A percentile compares a stretch with the other conserved stretches of the same genome.
These are phyloP conservation scores for Fonsecaea erecta DNA, from an alignment of 2,329 filamentous ascomycete species.

Conservation along the genomic window DNA sequence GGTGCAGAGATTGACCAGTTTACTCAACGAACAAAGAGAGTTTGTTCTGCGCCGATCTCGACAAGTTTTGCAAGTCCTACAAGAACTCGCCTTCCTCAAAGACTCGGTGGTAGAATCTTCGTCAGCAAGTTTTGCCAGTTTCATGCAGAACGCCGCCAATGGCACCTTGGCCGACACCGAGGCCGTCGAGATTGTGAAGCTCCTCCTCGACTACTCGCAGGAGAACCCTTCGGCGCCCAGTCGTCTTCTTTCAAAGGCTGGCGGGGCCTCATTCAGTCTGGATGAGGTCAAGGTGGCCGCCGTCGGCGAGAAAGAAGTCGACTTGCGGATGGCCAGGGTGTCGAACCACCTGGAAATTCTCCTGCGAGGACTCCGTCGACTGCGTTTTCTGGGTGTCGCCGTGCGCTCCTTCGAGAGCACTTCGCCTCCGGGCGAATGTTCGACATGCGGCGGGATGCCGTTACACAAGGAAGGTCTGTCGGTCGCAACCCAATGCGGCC, in stretches of 20 bases:
- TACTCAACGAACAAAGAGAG: slow-evolving; percentile 12
- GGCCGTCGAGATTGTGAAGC: slow-evolving; percentile 19
- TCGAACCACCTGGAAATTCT: slow-evolving; percentile 9
- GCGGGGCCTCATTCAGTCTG: not conserved
- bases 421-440: slow-evolving; percentile 38
- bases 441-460: slow-evolving; percentile 41
- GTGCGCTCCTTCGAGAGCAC: slow-evolving; percentile 1
- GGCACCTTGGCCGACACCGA: slow-evolving; percentile 8
- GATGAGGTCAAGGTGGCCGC: not conserved
- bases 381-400: slow-evolving; percentile 13
- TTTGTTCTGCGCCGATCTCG: not conserved
- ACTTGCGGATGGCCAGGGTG: slow-evolving; percentile 13
- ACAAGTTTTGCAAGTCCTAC: slow-evolving; percentile 18
- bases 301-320: slow-evolving; percentile 19
- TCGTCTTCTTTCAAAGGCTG: not conserved
- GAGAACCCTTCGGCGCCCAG: slow-evolving; percentile 3
- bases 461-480: slow-evolving; percentile 42
- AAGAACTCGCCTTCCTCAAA: slow-evolving; percentile 17
- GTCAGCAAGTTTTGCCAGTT: slow-evolving; percentile 8
- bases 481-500: slow-evolving; percentile 58
- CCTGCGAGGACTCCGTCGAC: slow-evolving; percentile 13
- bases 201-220: slow-evolving; percentile 22
- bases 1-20: not conserved
- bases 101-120: not conserved
- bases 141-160: slow-evolving; percentile 13